Evolutionary conservation across 116 monocot species (phyloP).

Genomic region (Thalassia testudinum): DNA sequence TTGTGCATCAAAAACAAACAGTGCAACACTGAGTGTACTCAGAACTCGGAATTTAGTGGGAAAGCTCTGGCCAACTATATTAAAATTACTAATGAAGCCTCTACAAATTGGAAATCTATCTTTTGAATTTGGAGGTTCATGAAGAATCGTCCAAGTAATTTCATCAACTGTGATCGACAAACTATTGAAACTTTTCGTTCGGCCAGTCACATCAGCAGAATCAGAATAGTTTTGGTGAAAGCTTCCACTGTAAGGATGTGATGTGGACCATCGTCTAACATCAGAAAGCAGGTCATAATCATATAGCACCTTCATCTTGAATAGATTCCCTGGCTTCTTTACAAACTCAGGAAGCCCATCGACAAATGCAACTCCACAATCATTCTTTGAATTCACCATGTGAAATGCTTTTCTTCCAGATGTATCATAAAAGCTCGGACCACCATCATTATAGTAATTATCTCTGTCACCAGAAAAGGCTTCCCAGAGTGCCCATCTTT

Average conservation of each 20-base stretch:
- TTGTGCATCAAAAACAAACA: constrained; percentile 38
- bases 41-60: constrained; percentile 57
- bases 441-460: constrained; percentile 32
- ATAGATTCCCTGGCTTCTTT: constrained; percentile 77
- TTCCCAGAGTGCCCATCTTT: constrained; percentile 43
- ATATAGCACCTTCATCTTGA: constrained; percentile 55
- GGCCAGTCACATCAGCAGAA: neutral
- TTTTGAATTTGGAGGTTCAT: constrained; percentile 48
- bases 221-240: neutral
- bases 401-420: constrained; percentile 38
- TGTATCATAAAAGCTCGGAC: constrained; percentile 15
- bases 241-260: neutral
- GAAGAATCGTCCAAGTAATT: constrained; percentile 36
- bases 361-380: constrained; percentile 54
- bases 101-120: constrained; percentile 45
- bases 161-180: constrained; percentile 26
- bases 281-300: constrained; percentile 9
- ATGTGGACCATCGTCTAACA: neutral
- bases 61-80: constrained; percentile 33
- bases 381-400: constrained; percentile 62
- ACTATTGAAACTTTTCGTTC: neutral
- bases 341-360: constrained; percentile 78
- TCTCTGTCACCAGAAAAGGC: constrained; percentile 21
- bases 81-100: constrained; percentile 22
- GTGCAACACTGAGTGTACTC: constrained; percentile 24